Conservation (phyloP, 2,329 filamentous ascomycete genomes). For the Botrytis byssoidea region DNA sequence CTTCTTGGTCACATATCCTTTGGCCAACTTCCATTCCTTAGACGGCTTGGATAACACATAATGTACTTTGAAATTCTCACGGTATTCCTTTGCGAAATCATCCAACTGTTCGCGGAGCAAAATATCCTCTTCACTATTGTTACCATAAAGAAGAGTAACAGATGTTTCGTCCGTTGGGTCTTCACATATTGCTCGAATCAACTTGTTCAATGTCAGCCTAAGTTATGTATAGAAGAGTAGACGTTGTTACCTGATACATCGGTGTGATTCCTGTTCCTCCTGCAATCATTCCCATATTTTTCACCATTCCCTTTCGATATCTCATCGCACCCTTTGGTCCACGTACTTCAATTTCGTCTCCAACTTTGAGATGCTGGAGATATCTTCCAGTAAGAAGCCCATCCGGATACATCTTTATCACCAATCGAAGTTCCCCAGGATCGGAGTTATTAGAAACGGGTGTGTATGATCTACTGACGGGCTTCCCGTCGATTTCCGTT, state of each 20-base stretch:
- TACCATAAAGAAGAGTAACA: constrained; percentile 58
- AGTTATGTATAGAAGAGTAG: not conserved
- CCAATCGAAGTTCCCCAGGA: constrained; percentile 49
- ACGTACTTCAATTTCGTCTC: constrained; percentile 51
- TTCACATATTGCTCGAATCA: constrained; percentile 63
- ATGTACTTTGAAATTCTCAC: constrained; percentile 53
- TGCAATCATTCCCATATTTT: constrained; percentile 54
- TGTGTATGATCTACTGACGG: constrained; percentile 43
- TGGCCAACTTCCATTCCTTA: constrained; percentile 48
- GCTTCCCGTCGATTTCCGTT: constrained; percentile 39
- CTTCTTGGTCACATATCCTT: constrained; percentile 52
- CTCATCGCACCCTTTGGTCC: constrained; percentile 58
- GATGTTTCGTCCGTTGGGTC: constrained; percentile 57
- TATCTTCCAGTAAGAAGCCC: constrained; percentile 52
- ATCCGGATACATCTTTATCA: constrained; percentile 52
- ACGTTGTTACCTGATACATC: constrained; percentile 47
- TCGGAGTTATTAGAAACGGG: constrained; percentile 51
- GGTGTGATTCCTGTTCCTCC: constrained; percentile 55
- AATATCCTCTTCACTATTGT: constrained; percentile 58
- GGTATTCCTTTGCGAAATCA: constrained; percentile 49
- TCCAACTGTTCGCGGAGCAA: constrained; percentile 57
- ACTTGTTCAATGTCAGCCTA: constrained; percentile 36
- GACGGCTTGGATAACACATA: constrained; percentile 54
- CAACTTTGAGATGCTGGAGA: constrained; percentile 47
- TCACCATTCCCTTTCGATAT: constrained; percentile 46